Evolutionary conservation across 495 filamentous ascomycete species (phyloP).

Genomic region (Chaetomium fimeti): DNA sequence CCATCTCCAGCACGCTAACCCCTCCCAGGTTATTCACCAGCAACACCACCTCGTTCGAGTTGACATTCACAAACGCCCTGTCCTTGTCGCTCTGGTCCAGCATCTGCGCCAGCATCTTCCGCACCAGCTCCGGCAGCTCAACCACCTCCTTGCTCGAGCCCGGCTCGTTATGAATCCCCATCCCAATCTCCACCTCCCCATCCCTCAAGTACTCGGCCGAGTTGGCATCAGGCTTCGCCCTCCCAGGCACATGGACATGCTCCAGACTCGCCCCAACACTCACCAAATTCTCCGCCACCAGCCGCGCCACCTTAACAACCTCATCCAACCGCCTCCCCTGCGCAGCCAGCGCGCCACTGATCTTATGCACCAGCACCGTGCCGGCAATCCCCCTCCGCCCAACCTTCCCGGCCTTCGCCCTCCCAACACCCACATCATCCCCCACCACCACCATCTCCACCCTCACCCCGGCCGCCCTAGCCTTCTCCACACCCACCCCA

Average conservation of each 20-base stretch:
- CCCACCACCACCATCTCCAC: slow-evolving; percentile 93
- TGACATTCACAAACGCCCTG: slow-evolving; percentile 71
- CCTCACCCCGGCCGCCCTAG: slow-evolving; percentile 70
- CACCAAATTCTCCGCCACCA: slow-evolving; percentile 73
- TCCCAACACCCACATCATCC: slow-evolving; percentile 93
- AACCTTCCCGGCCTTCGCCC: slow-evolving; percentile 80
- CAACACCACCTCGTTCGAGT: slow-evolving; percentile 65
- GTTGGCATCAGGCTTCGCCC: slow-evolving; percentile 45
- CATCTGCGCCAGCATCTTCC: slow-evolving; percentile 76
- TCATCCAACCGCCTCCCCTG: slow-evolving; percentile 63
- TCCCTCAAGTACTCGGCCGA: slow-evolving; percentile 59
- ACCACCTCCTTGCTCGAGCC: slow-evolving; percentile 71
- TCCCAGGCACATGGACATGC: slow-evolving; percentile 91
- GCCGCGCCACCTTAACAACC: slow-evolving; percentile 66
- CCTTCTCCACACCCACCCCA: slow-evolving; percentile 91
- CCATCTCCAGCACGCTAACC: slow-evolving; percentile 81
- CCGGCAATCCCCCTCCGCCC: slow-evolving; percentile 89
- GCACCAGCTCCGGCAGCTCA: slow-evolving; percentile 67
- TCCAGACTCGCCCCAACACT: slow-evolving; percentile 82
- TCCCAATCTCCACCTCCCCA: slow-evolving; percentile 88
- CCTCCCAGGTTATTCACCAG: slow-evolving; percentile 95
- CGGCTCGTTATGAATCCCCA: slow-evolving; percentile 98
- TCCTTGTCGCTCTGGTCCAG: slow-evolving; percentile 77
- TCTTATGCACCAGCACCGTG: slow-evolving; percentile 86
- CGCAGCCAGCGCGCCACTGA: slow-evolving; percentile 80